Evolutionary conservation across 352 stramenopile species (phyloP).

Genomic region (Phytophthora pluvialis): DNA sequence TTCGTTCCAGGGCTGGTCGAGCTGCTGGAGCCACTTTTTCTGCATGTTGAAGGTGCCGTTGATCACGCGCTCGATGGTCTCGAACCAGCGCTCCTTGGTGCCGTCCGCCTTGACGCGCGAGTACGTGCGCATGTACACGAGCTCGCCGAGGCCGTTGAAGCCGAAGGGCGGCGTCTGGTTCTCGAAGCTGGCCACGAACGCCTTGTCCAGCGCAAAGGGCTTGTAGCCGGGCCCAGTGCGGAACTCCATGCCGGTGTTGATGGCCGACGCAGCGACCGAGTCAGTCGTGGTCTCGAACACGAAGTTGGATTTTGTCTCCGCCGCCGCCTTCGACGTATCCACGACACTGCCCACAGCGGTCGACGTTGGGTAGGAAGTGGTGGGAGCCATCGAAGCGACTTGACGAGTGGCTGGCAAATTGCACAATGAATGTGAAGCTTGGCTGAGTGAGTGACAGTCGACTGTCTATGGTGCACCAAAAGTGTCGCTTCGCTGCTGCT

Average conservation of each 20-base stretch:
- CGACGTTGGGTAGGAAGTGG: constrained; percentile 18
- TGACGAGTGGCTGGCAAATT: constrained; percentile 15
- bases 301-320: constrained; percentile 5
- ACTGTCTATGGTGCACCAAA: constrained; percentile 13
- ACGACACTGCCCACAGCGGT: constrained; percentile 12
- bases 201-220: constrained; percentile 35
- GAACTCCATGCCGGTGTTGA: constrained; percentile 25
- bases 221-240: constrained; percentile 27
- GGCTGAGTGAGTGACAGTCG: not conserved
- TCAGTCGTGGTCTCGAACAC: constrained; percentile 19
- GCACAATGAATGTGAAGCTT: constrained; percentile 24
- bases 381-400: constrained; percentile 29
- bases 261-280: constrained; percentile 10
- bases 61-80: constrained; percentile 93
- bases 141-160: constrained; percentile 94
- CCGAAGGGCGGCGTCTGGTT: constrained; percentile 80
- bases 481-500: constrained; percentile 30
- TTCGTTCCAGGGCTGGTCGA: constrained; percentile 75
- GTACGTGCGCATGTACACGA: constrained; percentile 94
- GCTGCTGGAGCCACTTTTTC: constrained; percentile 79
- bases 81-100: constrained; percentile 88
- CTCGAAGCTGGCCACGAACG: constrained; percentile 64
- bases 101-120: constrained; percentile 83
- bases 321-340: not conserved
- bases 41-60: constrained; percentile 95